phyloP scores from a whole-genome alignment of 805 yeast genomes.

The Brettanomyces naardenensis region DNA sequence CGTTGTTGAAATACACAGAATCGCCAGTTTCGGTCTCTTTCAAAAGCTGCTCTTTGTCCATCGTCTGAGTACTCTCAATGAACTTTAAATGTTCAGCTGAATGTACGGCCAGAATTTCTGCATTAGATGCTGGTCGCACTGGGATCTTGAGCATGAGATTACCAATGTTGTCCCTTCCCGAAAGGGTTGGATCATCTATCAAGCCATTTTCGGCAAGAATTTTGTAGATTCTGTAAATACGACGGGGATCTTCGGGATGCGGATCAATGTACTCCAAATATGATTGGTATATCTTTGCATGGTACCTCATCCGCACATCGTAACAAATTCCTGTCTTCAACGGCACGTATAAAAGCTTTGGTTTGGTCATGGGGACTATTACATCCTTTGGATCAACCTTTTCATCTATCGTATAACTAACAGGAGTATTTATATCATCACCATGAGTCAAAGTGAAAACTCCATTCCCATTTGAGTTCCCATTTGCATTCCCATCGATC shows the following conservation, averaged over 20 bases:
- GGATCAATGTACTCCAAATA: conserved; percentile 94
- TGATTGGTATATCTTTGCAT: conserved; percentile 87
- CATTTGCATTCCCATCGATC: too few species aligned
- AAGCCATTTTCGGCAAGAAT: conserved; percentile 91
- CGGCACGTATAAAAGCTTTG: conserved; percentile 63
- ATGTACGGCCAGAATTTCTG: conserved; percentile 84
- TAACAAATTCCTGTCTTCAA: conserved; percentile 90
- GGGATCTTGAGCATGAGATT: conserved; percentile 84
- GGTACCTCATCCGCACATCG: conserved; percentile 96
- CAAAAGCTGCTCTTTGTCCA: conserved; percentile 69
- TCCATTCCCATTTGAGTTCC: background rate
- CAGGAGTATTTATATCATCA: background rate
- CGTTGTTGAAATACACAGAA: conserved; percentile 91
- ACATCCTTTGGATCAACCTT: conserved; percentile 11
- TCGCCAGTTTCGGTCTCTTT: conserved; percentile 88
- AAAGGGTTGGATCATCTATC: conserved; percentile 67
- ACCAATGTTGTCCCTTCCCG: conserved; percentile 71
- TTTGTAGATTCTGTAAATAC: conserved; percentile 90
- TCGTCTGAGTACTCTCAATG: conserved; percentile 64
- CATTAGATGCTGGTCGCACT: conserved; percentile 78
- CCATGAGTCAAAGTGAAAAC: background rate
- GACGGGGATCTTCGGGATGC: conserved; percentile 97
- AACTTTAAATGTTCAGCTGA: conserved; percentile 70
- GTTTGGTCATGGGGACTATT: conserved; percentile 52
- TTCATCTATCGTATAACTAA: conserved; percentile 3